Evolutionary conservation across 1,139 yeast genomes (phyloP).

Genomic region (Arxiozyma heterogenica): DNA sequence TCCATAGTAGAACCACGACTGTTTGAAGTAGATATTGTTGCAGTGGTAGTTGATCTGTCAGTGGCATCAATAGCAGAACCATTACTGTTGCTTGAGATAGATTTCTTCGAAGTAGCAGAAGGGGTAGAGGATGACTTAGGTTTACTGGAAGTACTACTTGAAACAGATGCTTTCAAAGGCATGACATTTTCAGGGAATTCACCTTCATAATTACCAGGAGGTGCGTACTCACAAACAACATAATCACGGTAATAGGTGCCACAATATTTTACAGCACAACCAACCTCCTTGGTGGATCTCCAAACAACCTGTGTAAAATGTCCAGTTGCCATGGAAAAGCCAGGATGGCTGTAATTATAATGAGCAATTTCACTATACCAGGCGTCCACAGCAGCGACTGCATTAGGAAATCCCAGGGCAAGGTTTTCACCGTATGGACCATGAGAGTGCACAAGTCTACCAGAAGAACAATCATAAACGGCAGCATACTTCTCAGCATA

Average conservation of each 20-base stretch:
- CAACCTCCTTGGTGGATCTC: slow-evolving; percentile 46
- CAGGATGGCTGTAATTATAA: slow-evolving; percentile 35
- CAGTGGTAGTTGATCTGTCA: too few relatives aligned
- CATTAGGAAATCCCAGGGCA: slow-evolving; percentile 44
- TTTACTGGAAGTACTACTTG: neutral
- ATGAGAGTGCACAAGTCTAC: slow-evolving; percentile 50
- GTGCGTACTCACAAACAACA: slow-evolving; percentile 58
- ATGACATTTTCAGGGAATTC: slow-evolving; percentile 45
- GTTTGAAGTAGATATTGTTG: neutral
- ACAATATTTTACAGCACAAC: slow-evolving; percentile 54
- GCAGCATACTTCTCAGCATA: slow-evolving; percentile 43
- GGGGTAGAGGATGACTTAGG: neutral
- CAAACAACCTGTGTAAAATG: slow-evolving; percentile 69
- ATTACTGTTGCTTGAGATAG: neutral
- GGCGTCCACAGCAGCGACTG: slow-evolving; percentile 44
- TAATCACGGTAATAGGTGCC: slow-evolving; percentile 39
- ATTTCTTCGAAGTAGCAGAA: neutral
- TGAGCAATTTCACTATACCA: slow-evolving; percentile 54
- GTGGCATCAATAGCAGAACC: too few relatives aligned
- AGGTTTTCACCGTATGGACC: slow-evolving; percentile 54
- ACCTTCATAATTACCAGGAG: slow-evolving; percentile 46
- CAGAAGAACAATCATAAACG: slow-evolving; percentile 39
- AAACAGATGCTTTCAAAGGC: slow-evolving; percentile 9
- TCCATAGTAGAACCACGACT: too few relatives aligned
- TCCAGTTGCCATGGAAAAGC: slow-evolving; percentile 38